Conservation (phyloP, 2,329 filamentous ascomycete genomes). For the Exophiala xenobiotica region DNA sequence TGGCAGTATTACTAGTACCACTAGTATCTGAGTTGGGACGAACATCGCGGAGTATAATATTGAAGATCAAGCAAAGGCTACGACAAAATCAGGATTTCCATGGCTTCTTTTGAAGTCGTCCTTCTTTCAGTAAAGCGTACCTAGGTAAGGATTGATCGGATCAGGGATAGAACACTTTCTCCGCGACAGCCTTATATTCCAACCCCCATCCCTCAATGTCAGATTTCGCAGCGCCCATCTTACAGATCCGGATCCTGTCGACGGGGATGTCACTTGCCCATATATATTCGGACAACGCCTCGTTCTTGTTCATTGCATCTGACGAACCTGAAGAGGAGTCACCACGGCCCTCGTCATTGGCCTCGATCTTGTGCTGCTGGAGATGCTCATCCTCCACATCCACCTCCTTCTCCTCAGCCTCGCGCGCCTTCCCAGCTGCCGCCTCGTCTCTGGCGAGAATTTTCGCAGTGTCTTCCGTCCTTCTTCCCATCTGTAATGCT, state of each 20-base stretch:
- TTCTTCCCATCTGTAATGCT: too few species aligned
- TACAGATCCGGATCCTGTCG: constrained; percentile 74
- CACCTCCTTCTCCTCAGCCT: neutral
- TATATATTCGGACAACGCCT: too few species aligned
- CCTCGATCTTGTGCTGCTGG: constrained; percentile 31
- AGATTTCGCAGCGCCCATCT: constrained; percentile 78
- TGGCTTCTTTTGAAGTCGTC: neutral
- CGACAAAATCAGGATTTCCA: neutral
- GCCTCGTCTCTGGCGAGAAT: too few species aligned
- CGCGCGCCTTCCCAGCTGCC: too few species aligned
- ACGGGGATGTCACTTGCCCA: constrained; percentile 70
- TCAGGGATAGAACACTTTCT: constrained; percentile 31
- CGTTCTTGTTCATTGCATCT: too few species aligned
- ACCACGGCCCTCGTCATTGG: too few species aligned
- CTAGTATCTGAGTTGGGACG: too few species aligned
- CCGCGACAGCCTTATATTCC: constrained; percentile 52
- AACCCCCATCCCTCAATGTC: constrained; percentile 52
- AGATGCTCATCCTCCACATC: constrained; percentile 3
- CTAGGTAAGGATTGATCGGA: neutral
- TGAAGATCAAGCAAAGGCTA: too few species aligned
- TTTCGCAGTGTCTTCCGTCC: too few species aligned
- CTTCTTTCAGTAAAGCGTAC: neutral
- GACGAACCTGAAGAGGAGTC: too few species aligned
- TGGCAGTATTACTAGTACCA: too few species aligned
- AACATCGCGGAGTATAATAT: too few species aligned